Evolutionary conservation across 176 grass and related monocot species (phyloP), one percentile per base, ranked within the genome.

Genomic region (Rhynchospora tenuis): DNA sequence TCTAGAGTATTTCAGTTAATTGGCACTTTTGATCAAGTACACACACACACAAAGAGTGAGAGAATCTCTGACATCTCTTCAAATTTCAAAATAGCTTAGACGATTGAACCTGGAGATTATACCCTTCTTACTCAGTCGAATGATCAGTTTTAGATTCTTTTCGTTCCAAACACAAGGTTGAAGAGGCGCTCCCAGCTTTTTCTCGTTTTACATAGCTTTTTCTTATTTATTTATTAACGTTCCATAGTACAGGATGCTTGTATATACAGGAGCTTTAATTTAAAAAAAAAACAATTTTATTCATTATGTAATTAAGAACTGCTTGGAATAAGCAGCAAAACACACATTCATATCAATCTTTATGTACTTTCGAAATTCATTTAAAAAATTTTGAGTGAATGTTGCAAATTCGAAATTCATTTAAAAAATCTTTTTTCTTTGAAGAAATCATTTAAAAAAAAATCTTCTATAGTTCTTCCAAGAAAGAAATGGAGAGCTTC

Each of bases 231-330:
- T 75, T 54, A 23, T 75, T 28, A 27, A 75, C 15, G 72, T 75
- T 75, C 52, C 12, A 54, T 5, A 75, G 72, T 75, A 75, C 23
- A 75, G 72, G 72, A 75, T 54, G 45, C 47, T 46, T 73, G 70
- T 73, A 73, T 75, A 75, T 75, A 38, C 2, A 75, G 47, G 47
- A 75, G 8, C 24, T 75, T 47, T 75, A 13, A 75, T 54, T 42
- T 54, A 51, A 23, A 75, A 52, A 51, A 23, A 75, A 52, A 38
- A 38, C 33, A 38, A 38, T 38, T 75, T 75, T 17, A 57, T 61
- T 50, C 28, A 52, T 27, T 73, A 17, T 23, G 72, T 27, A 47
- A 54, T 29, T 75, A 75, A 3, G 52, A 54, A 52, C 27, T 28
- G 46, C 54, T 52, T 75, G 72, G 22, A 75, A 28, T 29, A 52